Evolutionary conservation across 139 green algal species (phyloP).

Genomic region (Penium margaritaceum): DNA sequence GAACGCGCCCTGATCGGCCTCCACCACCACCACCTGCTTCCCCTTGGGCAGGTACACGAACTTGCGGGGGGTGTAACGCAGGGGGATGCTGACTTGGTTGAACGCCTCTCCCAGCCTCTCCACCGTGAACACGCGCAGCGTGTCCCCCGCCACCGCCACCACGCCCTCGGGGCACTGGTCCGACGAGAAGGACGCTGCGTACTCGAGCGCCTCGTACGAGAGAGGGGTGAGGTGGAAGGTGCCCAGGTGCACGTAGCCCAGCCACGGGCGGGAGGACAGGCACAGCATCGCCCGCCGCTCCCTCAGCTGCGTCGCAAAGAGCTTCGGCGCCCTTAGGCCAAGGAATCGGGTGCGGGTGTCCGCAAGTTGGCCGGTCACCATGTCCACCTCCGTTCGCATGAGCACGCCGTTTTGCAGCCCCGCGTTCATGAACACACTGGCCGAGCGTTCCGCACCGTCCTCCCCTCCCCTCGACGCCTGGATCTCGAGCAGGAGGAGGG

Average conservation of each 20-base stretch:
- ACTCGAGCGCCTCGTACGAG: conserved; percentile 70
- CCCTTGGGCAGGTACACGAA: conserved; percentile 73
- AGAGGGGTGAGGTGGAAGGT: conserved; percentile 80
- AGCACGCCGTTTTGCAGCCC: conserved; percentile 89
- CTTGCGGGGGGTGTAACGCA: conserved; percentile 89
- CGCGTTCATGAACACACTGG: conserved; percentile 82
- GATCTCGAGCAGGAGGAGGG: conserved; percentile 46
- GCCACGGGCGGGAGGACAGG: conserved; percentile 82
- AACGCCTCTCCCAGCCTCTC: conserved; percentile 88
- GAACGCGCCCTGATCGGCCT: conserved; percentile 71
- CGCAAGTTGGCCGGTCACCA: conserved; percentile 60
- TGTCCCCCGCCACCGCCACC: conserved; percentile 74
- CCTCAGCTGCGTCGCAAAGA: conserved; percentile 54
- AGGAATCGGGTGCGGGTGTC: conserved; percentile 91
- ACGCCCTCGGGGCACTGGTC: conserved; percentile 95
- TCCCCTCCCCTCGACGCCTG: conserved; percentile 30
- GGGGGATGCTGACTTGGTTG: conserved; percentile 65
- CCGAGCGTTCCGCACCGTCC: conserved; percentile 39
- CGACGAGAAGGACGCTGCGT: conserved; percentile 62
- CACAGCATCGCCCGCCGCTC: conserved; percentile 80
- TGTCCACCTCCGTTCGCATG: conserved; percentile 84
- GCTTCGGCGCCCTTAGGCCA: conserved; percentile 70
- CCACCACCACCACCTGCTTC: conserved; percentile 60
- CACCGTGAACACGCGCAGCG: conserved; percentile 80
- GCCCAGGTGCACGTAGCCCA: conserved; percentile 83